These are phyloP conservation scores for Myochromella boudieri DNA, from an alignment of 768 basidiomycete genomes.

Conservation along the genomic window DNA sequence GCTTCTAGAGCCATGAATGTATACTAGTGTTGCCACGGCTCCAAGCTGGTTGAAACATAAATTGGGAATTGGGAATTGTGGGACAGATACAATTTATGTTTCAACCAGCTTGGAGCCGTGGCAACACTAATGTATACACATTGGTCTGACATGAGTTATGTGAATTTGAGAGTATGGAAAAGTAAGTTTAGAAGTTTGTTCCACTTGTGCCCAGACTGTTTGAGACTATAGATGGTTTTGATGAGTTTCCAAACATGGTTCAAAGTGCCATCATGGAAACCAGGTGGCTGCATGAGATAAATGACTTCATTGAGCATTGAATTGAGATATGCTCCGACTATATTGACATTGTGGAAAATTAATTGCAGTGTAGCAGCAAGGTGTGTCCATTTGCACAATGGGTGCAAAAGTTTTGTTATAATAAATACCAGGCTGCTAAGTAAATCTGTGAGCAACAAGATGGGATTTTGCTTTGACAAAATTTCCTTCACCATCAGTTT, in stretches of 20 bases:
- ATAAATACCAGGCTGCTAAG: constrained; percentile 24
- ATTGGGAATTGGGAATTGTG: no score
- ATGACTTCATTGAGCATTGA: constrained; percentile 30
- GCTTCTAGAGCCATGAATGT: constrained; percentile 12
- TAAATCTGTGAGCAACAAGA: constrained; percentile 25
- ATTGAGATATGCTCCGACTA: constrained; percentile 27
- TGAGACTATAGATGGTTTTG: constrained; percentile 38
- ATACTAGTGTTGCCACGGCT: no score
- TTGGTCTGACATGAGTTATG: constrained; percentile 15
- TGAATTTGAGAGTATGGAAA: constrained; percentile 17
- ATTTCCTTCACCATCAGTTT: constrained; percentile 31
- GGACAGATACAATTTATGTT: no score
- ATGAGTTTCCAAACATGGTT: constrained; percentile 21
- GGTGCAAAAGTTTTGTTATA: constrained; percentile 35
- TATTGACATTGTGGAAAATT: no score
- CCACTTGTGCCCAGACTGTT: constrained; percentile 28
- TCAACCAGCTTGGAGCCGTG: no score
- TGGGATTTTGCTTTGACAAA: constrained; percentile 31
- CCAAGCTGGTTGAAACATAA: no score
- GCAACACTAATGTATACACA: no score
- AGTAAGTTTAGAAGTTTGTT: constrained; percentile 22
- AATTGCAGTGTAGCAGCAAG: constrained; percentile 34
- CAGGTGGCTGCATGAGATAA: constrained; percentile 37
- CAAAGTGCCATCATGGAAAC: constrained; percentile 27
- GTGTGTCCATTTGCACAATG: constrained; percentile 27